Evolutionary conservation across 306 rosid species (phyloP).

Genomic region (Pterocarpus santalinus): DNA sequence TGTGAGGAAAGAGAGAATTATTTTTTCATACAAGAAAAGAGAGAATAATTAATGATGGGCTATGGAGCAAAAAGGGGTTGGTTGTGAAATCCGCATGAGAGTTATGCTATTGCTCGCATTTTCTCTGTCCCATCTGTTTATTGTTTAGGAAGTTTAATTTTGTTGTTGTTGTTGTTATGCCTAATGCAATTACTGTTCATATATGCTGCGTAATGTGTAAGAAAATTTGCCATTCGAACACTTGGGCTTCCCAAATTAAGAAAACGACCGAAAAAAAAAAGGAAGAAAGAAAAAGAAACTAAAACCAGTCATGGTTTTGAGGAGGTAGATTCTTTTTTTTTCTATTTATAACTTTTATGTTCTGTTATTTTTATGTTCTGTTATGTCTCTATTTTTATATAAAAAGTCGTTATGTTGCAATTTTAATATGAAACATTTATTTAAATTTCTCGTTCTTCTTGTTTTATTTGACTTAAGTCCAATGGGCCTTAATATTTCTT

Average conservation of each 20-base stretch:
- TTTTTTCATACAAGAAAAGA: not conserved
- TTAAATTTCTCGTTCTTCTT: not conserved
- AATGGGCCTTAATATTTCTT: not conserved
- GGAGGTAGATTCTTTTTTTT: not conserved
- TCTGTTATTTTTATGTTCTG: no score
- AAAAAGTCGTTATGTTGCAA: no score
- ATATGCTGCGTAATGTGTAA: not conserved
- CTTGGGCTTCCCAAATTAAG: not conserved
- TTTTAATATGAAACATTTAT: not conserved
- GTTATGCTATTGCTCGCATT: not conserved
- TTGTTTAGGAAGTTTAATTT: not conserved
- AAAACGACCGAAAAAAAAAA: no score
- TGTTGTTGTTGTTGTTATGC: not conserved
- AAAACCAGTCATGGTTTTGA: not conserved
- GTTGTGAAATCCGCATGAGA: constrained; percentile 27
- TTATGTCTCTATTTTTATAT: no score
- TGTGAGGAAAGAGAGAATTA: not conserved
- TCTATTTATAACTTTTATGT: not conserved
- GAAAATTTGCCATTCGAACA: not conserved
- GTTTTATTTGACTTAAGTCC: constrained; percentile 1
- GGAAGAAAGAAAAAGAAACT: not conserved
- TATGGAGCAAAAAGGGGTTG: constrained; percentile 8
- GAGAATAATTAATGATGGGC: constrained; percentile 25
- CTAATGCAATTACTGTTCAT: not conserved
- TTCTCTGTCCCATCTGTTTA: not conserved